Percentiles rank a stretch among this genome's conserved stretches.
These are phyloP conservation scores for Chlorella sp. DNA, from an alignment of 139 green algal genomes.

Conservation along the genomic window DNA sequence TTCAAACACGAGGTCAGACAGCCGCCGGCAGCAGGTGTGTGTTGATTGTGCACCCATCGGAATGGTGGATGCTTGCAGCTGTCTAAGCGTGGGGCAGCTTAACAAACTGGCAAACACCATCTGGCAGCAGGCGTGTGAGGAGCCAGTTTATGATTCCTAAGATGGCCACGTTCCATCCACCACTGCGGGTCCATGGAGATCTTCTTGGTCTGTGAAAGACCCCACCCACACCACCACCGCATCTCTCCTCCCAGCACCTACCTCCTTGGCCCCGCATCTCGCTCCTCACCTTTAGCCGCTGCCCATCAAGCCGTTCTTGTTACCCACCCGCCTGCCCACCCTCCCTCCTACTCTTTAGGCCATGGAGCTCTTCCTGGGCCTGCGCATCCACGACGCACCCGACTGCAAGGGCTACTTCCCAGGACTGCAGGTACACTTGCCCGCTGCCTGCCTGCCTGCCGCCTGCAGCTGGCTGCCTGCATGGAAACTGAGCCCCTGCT, in stretches of 20 bases:
- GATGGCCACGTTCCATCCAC: no score
- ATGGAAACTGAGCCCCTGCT: not conserved
- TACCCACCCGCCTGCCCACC: not conserved
- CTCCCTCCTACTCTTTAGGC: not conserved
- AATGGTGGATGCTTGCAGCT: no score
- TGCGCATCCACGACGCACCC: conserved; percentile 42
- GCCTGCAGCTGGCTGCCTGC: not conserved
- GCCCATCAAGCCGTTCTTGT: not conserved
- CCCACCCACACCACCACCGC: not conserved
- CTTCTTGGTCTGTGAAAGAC: no score
- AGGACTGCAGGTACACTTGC: not conserved
- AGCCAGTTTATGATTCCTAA: no score
- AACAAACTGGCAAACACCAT: no score
- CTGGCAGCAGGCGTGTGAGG: no score
- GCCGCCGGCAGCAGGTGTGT: no score
- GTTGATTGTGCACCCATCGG: no score
- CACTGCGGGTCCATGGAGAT: no score
- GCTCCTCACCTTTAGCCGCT: not conserved
- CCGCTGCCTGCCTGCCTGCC: not conserved
- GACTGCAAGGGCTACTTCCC: conserved; percentile 31
- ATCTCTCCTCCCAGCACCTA: not conserved
- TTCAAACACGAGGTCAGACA: no score
- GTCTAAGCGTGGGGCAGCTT: no score
- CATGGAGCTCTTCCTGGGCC: conserved; percentile 88
- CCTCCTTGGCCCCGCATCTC: not conserved